These are phyloP conservation scores for Talaromyces sp. DNA, from an alignment of 2,329 filamentous ascomycete genomes.

Conservation along the genomic window DNA sequence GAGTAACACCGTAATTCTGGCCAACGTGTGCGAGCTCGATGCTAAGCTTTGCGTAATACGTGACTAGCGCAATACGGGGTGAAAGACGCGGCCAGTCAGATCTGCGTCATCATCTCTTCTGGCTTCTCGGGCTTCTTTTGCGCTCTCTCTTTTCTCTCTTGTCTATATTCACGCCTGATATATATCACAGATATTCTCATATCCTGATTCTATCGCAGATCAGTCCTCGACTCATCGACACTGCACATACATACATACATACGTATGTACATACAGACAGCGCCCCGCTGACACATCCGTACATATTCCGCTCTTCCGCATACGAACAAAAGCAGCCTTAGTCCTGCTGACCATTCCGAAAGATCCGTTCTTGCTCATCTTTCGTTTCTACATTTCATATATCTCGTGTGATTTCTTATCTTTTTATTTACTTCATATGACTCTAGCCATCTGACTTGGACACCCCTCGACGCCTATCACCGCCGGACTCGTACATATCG, in stretches of 20 bases:
- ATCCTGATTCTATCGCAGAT: background rate
- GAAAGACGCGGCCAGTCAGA: background rate
- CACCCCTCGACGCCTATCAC: background rate
- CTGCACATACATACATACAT: background rate
- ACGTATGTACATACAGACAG: background rate
- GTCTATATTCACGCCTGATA: background rate
- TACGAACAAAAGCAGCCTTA: background rate
- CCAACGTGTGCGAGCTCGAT: background rate
- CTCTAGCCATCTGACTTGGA: background rate
- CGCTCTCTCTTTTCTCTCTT: background rate
- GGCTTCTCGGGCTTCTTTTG: background rate
- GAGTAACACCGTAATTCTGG: background rate
- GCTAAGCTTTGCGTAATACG: constrained; percentile 5
- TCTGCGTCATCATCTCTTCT: background rate
- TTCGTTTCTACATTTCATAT: background rate
- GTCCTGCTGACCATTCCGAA: constrained; percentile 10
- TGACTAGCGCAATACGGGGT: background rate
- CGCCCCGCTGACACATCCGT: background rate
- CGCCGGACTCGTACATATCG: background rate
- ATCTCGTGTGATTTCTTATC: background rate
- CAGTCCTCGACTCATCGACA: background rate
- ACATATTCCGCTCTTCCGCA: background rate
- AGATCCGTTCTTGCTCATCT: constrained; percentile 6
- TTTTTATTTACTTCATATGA: constrained; percentile 2
- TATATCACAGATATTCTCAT: background rate